These are phyloP conservation scores for Camelina laxa DNA, from an alignment of 345 rosid genomes.

Conservation along the genomic window DNA sequence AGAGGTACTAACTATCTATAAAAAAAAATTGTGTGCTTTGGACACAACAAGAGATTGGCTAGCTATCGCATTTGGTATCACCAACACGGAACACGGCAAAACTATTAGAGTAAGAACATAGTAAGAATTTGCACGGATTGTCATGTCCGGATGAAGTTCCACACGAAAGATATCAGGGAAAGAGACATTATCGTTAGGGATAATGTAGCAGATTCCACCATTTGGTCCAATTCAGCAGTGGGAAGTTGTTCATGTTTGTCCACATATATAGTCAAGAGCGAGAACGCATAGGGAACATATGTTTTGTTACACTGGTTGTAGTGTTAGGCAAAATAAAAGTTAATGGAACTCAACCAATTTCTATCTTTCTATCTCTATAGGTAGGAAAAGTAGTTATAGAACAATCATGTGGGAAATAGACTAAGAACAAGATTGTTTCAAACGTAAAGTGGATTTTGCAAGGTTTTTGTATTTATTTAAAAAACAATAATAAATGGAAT, in stretches of 20 bases:
- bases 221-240: background rate
- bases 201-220: constrained; percentile 73
- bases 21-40: no score
- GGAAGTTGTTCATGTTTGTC: no score
- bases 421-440: background rate
- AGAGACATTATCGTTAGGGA: constrained; percentile 75
- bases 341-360: background rate
- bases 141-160: constrained; percentile 64
- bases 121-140: constrained; percentile 71
- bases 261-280: no score
- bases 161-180: constrained; percentile 57
- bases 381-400: background rate
- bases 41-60: constrained; percentile 61
- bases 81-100: constrained; percentile 63
- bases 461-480: background rate
- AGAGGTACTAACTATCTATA: no score
- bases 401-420: background rate
- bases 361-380: background rate
- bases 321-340: background rate
- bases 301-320: no score
- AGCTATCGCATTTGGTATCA: constrained; percentile 62
- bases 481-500: constrained; percentile 12
- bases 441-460: background rate
- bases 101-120: constrained; percentile 73
- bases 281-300: no score